Evolutionary conservation across 2,329 filamentous ascomycete genomes (phyloP).

Genomic region (Arthrobotrys pseudoclavata): DNA sequence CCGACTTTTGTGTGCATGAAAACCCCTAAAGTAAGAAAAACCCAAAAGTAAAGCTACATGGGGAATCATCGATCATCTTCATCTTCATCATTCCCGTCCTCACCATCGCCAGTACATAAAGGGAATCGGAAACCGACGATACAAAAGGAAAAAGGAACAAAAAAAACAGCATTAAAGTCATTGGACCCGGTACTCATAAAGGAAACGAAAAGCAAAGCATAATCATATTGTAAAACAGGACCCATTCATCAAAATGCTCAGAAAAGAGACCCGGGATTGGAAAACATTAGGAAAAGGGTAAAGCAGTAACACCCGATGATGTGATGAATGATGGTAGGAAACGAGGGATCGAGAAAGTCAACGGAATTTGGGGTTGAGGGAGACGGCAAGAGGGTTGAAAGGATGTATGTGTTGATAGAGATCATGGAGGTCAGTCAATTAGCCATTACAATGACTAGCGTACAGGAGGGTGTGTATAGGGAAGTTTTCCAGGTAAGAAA

Average conservation of each 20-base stretch:
- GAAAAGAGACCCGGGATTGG: constrained; percentile 56
- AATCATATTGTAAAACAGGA: constrained; percentile 16
- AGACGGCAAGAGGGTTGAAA: not conserved
- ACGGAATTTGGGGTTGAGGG: not conserved
- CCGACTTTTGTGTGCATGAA: constrained; percentile 5
- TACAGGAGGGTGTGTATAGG: not conserved
- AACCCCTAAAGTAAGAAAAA: constrained; percentile 5
- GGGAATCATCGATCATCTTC: constrained; percentile 16
- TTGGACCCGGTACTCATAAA: constrained; percentile 18
- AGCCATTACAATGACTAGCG: not conserved
- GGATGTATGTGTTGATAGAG: not conserved
- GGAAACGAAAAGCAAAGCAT: constrained; percentile 4
- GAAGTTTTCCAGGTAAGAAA: not conserved
- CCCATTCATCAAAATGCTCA: constrained; percentile 55
- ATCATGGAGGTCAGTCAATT: not conserved
- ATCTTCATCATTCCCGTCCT: constrained; percentile 7
- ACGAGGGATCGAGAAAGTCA: not conserved
- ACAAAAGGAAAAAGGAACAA: not conserved
- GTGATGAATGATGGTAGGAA: constrained; percentile 25
- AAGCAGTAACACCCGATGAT: constrained; percentile 42
- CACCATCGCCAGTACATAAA: constrained; percentile 9
- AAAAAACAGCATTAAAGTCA: constrained; percentile 9
- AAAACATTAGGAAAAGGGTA: constrained; percentile 28
- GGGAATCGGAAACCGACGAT: not conserved
- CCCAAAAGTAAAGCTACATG: constrained; percentile 14